A percentile compares a stretch with the other conserved stretches of the same genome.
Evolutionary conservation across 225 moss, liverwort and hornwort genomes (phyloP).

Genomic region (Marchantia polymorpha): DNA sequence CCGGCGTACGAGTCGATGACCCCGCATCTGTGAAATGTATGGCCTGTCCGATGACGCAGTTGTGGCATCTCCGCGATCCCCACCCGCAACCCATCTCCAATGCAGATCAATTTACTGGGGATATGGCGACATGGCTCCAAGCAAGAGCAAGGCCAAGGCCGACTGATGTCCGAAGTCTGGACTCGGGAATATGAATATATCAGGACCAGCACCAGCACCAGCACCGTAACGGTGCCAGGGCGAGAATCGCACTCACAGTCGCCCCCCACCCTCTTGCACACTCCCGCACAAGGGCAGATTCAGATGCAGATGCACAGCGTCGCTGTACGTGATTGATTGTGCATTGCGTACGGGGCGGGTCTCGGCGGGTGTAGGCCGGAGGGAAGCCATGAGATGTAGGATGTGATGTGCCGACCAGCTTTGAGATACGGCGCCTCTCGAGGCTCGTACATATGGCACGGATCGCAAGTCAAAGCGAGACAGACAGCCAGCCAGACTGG

Average conservation of each 20-base stretch:
- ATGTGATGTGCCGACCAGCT: not conserved
- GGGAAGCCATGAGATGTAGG: no score
- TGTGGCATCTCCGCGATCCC: not conserved
- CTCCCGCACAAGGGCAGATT: no score
- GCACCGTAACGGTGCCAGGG: not conserved
- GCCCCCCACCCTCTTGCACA: no score
- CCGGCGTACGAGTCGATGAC: not conserved
- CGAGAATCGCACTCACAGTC: not conserved
- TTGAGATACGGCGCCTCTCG: not conserved
- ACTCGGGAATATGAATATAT: no score
- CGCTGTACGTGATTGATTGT: not conserved
- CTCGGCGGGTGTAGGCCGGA: not conserved
- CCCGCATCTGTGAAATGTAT: not conserved
- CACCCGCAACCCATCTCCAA: not conserved
- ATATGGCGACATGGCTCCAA: not conserved
- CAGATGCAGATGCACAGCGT: not conserved
- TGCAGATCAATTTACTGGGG: not conserved
- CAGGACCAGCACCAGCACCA: not conserved
- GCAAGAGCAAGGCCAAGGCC: not conserved
- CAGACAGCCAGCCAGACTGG: no score
- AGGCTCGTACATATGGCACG: no score
- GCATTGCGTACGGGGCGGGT: not conserved
- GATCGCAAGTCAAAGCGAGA: no score
- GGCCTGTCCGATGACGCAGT: not conserved
- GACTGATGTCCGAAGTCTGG: no score